These are phyloP conservation scores for Syzygium malaccense DNA, from an alignment of 441 rosid species.

Conservation along the genomic window DNA sequence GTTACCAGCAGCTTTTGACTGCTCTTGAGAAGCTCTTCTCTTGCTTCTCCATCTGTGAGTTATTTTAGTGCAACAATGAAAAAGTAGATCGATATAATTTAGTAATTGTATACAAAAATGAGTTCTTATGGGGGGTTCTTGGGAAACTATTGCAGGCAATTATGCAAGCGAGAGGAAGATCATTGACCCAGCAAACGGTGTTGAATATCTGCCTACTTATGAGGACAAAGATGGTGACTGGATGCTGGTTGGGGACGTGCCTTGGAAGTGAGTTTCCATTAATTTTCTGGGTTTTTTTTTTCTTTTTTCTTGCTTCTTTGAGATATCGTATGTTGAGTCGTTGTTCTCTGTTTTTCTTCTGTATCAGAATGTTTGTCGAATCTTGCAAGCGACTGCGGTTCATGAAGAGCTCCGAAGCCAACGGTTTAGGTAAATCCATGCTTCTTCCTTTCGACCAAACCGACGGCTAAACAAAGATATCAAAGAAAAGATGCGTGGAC, in stretches of 20 bases:
- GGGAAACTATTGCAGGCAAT: conserved; percentile 22
- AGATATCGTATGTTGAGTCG: background rate
- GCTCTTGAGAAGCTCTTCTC: conserved; percentile 42
- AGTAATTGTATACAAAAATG: background rate
- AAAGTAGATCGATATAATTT: background rate
- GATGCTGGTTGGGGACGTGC: conserved; percentile 75
- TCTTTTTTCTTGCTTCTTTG: background rate
- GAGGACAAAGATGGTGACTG: conserved; percentile 70
- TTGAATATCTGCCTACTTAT: conserved; percentile 46
- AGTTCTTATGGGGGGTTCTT: background rate
- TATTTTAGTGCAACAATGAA: background rate
- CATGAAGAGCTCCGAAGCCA: conserved; percentile 54
- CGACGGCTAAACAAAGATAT: background rate
- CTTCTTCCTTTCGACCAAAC: background rate
- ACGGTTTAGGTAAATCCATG: conserved; percentile 23
- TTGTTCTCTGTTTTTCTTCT: background rate
- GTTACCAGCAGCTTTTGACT: conserved; percentile 29
- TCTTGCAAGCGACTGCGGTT: conserved; percentile 61
- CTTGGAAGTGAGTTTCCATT: conserved; percentile 52
- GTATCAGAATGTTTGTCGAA: conserved; percentile 55
- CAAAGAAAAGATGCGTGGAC: background rate
- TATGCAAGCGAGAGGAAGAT: conserved; percentile 22
- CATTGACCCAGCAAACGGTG: conserved; percentile 20
- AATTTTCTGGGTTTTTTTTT: background rate
- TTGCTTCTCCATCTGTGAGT: conserved; percentile 32